A percentile compares a stretch with the other conserved stretches of the same genome.
Evolutionary conservation across 192 early-diverging fungal species (phyloP).

Genomic region (Backusella circina): DNA sequence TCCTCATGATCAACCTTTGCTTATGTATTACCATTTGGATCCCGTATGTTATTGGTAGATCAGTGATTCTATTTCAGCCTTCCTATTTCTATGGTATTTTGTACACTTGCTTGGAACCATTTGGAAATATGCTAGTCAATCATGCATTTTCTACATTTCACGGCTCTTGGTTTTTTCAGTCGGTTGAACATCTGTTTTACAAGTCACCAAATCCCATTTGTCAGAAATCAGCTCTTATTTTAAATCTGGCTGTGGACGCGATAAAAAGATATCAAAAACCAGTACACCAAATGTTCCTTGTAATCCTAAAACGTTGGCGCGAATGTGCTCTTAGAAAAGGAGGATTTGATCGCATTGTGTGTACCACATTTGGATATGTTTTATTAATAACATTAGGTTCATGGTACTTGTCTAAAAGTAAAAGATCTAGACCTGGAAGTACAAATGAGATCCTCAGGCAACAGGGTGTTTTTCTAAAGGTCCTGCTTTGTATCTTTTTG

Average conservation of each 20-base stretch:
- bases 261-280: background rate
- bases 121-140: background rate
- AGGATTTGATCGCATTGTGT: slow-evolving; percentile 51
- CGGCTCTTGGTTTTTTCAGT: background rate
- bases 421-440: slow-evolving; percentile 39
- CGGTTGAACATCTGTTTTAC: background rate
- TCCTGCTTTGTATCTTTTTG: slow-evolving; percentile 80
- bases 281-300: background rate
- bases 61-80: slow-evolving; percentile 24
- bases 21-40: slow-evolving; percentile 67
- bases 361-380: slow-evolving; percentile 59
- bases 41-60: slow-evolving; percentile 65
- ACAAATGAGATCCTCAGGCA: slow-evolving; percentile 35
- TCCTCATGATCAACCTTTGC: slow-evolving; percentile 66
- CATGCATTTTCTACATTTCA: background rate
- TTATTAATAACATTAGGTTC: slow-evolving; percentile 46
- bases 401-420: slow-evolving; percentile 44
- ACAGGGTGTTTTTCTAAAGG: slow-evolving; percentile 60
- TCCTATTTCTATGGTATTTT: background rate
- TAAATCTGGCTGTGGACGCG: background rate
- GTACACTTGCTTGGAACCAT: too few relatives aligned
- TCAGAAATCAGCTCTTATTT: background rate
- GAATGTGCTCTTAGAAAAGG: slow-evolving; percentile 41
- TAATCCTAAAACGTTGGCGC: slow-evolving; percentile 31
- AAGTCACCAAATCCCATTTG: background rate